Conservation (phyloP, 495 filamentous ascomycete genomes). For the Aspergillus egyptiacus region DNA sequence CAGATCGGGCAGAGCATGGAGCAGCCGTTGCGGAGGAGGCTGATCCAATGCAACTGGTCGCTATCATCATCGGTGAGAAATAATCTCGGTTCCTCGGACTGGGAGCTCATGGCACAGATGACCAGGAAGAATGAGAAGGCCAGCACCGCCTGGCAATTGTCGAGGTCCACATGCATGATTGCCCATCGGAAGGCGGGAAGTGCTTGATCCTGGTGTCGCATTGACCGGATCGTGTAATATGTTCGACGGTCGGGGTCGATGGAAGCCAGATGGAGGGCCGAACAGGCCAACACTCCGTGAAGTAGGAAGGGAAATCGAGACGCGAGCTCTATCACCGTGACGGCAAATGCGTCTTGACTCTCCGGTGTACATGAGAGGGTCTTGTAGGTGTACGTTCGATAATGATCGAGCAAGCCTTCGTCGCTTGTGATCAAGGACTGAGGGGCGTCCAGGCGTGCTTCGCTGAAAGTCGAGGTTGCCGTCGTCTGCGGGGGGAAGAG, state of each 20-base stretch:
- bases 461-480: no score
- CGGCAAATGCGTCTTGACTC: conserved; percentile 18
- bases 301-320: conserved; percentile 23
- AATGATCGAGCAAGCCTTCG: conserved; percentile 15
- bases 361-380: conserved; percentile 6
- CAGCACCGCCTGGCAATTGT: conserved; percentile 33
- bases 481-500: no score
- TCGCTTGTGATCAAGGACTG: conserved; percentile 16
- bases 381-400: conserved; percentile 16
- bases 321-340: conserved; percentile 20
- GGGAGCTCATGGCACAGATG: conserved; percentile 11
- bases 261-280: conserved; percentile 28
- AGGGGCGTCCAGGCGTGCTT: no score
- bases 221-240: conserved; percentile 20
- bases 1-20: conserved; percentile 8
- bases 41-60: background rate
- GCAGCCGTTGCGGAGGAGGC: conserved; percentile 9
- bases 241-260: conserved; percentile 10
- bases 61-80: background rate
- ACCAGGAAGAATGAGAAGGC: conserved; percentile 32
- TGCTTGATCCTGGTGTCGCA: conserved; percentile 25
- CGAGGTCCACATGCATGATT: conserved; percentile 14
- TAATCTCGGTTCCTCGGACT: background rate
- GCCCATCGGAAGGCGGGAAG: conserved; percentile 28
- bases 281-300: conserved; percentile 32